Evolutionary conservation across 768 basidiomycete genomes (phyloP).

Genomic region (Pleurotus platypus): DNA sequence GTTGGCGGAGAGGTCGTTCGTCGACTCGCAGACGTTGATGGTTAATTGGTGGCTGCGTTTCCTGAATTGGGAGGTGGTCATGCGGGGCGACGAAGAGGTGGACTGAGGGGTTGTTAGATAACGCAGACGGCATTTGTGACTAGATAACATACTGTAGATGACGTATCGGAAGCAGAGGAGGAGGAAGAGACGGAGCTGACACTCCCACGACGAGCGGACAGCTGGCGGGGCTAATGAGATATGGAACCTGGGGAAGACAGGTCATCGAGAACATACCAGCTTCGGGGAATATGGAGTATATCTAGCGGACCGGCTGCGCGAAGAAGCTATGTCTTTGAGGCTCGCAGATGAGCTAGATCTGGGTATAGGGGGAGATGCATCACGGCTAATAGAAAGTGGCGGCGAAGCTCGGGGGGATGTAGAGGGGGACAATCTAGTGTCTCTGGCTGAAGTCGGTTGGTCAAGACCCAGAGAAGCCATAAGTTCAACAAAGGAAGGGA

Average conservation of each 20-base stretch:
- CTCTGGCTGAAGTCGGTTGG: slow-evolving; percentile 30
- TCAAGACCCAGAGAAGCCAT: slow-evolving; percentile 82
- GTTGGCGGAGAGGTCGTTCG: slow-evolving; percentile 51
- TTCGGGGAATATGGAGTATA: slow-evolving; percentile 48
- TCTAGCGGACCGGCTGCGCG: slow-evolving; percentile 22
- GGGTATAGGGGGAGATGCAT: slow-evolving; percentile 39
- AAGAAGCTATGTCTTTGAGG: slow-evolving; percentile 8
- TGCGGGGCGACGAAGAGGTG: slow-evolving; percentile 36
- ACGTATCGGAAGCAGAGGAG: slow-evolving; percentile 33
- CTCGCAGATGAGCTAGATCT: slow-evolving; percentile 28
- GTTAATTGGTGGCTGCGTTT: slow-evolving; percentile 27
- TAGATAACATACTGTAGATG: slow-evolving; percentile 29
- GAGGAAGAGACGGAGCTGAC: slow-evolving; percentile 40
- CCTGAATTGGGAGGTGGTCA: slow-evolving; percentile 35
- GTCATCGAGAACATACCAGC: slow-evolving; percentile 13
- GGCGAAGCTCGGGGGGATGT: slow-evolving; percentile 41
- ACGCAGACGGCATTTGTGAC: slow-evolving; percentile 3
- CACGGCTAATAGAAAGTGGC: slow-evolving; percentile 35
- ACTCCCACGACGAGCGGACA: slow-evolving; percentile 36
- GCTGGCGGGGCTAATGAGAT: slow-evolving; percentile 26
- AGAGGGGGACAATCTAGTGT: slow-evolving; percentile 31
- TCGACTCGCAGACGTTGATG: slow-evolving; percentile 46
- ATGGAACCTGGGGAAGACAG: slow-evolving; percentile 41
- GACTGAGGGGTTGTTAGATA: slow-evolving; percentile 2
- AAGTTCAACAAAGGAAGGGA: slow-evolving; percentile 86